These are phyloP conservation scores for Exophiala oligosperma DNA, from an alignment of 2,329 filamentous ascomycete genomes.

Conservation along the genomic window DNA sequence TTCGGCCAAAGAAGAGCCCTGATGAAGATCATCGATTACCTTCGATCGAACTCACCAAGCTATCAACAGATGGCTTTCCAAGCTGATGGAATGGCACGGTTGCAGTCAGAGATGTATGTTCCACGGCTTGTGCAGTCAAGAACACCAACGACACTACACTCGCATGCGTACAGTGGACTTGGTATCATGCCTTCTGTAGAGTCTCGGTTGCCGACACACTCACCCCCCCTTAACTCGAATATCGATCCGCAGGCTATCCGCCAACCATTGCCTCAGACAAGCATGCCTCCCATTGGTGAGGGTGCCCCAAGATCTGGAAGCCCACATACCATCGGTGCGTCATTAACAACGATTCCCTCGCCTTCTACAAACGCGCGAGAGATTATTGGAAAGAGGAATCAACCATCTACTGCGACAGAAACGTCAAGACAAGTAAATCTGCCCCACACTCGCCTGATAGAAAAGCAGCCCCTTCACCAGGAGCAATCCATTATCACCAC, in stretches of 20 bases:
- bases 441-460: too few relatives aligned
- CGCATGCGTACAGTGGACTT: constrained; percentile 6
- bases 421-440: too few relatives aligned
- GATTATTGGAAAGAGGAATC: too few relatives aligned
- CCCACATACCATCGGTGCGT: background rate
- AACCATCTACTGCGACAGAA: too few relatives aligned
- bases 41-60: constrained; percentile 54
- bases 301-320: background rate
- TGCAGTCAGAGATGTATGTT: constrained; percentile 10
- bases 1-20: constrained; percentile 61
- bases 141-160: constrained; percentile 8
- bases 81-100: constrained; percentile 10
- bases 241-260: background rate
- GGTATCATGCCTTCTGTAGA: constrained; percentile 13
- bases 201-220: background rate
- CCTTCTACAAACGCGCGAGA: too few relatives aligned
- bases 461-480: background rate
- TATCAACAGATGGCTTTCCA: constrained; percentile 40
- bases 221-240: constrained; percentile 5
- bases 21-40: constrained; percentile 56
- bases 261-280: background rate
- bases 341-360: background rate
- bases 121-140: constrained; percentile 16
- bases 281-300: background rate
- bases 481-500: background rate